A percentile compares a stretch with the other conserved stretches of the same genome.
phyloP scores from a whole-genome alignment of 208 protist genomes.

The Acanthamoeba culbertsoni region DNA sequence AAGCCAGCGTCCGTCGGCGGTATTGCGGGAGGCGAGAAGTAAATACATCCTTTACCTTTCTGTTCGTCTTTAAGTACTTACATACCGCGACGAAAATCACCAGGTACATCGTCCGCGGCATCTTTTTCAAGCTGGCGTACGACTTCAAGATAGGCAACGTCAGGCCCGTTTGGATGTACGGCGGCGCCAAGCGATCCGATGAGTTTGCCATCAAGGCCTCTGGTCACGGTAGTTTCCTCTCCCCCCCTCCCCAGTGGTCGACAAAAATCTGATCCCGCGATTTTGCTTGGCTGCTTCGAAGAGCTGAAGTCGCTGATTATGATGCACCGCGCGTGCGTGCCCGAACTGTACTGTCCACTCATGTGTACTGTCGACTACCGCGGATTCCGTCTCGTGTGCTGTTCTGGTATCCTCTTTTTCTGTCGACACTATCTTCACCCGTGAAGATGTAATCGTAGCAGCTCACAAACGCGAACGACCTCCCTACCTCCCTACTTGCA shows the following conservation, averaged over 20 bases:
- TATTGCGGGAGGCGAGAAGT: slow-evolving; percentile 52
- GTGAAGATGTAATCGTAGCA: background rate
- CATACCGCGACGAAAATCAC: no score
- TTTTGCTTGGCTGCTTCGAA: background rate
- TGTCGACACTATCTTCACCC: background rate
- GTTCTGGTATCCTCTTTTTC: background rate
- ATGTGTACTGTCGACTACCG: slow-evolving; percentile 50
- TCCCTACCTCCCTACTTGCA: background rate
- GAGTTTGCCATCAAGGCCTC: slow-evolving; percentile 58
- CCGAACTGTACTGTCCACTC: slow-evolving; percentile 10
- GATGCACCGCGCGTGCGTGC: slow-evolving; percentile 9
- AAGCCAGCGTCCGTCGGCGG: background rate
- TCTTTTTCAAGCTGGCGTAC: slow-evolving; percentile 61
- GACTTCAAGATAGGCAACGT: slow-evolving; percentile 1
- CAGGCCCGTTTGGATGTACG: slow-evolving; percentile 39
- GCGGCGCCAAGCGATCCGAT: background rate
- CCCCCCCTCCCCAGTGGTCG: background rate
- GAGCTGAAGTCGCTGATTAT: slow-evolving; percentile 56
- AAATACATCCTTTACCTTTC: no score
- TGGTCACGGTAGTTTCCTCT: background rate
- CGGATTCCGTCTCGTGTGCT: slow-evolving; percentile 55
- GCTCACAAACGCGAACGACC: background rate
- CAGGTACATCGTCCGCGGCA: slow-evolving; percentile 24
- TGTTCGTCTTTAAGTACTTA: no score
- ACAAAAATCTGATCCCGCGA: no score